These are phyloP conservation scores for Cryptosporidium tyzzeri DNA, from an alignment of 169 alveolate species.

Conservation along the genomic window DNA sequence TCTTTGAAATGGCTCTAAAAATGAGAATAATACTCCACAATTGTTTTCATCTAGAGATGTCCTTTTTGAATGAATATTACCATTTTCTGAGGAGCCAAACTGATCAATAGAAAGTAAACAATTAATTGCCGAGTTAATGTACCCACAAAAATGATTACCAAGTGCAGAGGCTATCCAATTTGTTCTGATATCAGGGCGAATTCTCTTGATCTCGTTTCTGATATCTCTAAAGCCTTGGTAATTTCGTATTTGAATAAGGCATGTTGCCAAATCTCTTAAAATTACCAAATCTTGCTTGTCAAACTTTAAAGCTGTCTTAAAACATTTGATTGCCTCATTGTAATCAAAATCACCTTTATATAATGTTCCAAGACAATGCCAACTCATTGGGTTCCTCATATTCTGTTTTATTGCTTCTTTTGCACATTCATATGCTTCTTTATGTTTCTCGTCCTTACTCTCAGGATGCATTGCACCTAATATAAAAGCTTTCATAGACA, in stretches of 20 bases:
- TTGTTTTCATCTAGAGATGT: not conserved
- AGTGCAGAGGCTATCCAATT: constrained; percentile 89
- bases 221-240: constrained; percentile 86
- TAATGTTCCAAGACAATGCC: constrained; percentile 80
- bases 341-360: constrained; percentile 85
- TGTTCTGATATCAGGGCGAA: constrained; percentile 81
- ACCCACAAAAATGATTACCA: constrained; percentile 83
- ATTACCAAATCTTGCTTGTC: constrained; percentile 86
- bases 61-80: constrained; percentile 78
- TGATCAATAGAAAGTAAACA: constrained; percentile 79
- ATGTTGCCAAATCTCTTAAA: constrained; percentile 86
- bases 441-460: constrained; percentile 73
- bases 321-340: constrained; percentile 89
- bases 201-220: constrained; percentile 82
- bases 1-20: constrained; percentile 58
- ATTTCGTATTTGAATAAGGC: constrained; percentile 87
- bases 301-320: constrained; percentile 82
- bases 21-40: constrained; percentile 3
- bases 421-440: constrained; percentile 79
- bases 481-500: constrained; percentile 79
- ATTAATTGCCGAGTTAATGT: constrained; percentile 78
- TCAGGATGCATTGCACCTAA: constrained; percentile 65
- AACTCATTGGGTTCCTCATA: constrained; percentile 77
- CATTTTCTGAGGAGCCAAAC: constrained; percentile 34
- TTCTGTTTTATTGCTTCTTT: constrained; percentile 76